Evolutionary conservation across 768 basidiomycete genomes (phyloP), one percentile per base, ranked within the genome.

Genomic region (Mycena kentingensis): DNA sequence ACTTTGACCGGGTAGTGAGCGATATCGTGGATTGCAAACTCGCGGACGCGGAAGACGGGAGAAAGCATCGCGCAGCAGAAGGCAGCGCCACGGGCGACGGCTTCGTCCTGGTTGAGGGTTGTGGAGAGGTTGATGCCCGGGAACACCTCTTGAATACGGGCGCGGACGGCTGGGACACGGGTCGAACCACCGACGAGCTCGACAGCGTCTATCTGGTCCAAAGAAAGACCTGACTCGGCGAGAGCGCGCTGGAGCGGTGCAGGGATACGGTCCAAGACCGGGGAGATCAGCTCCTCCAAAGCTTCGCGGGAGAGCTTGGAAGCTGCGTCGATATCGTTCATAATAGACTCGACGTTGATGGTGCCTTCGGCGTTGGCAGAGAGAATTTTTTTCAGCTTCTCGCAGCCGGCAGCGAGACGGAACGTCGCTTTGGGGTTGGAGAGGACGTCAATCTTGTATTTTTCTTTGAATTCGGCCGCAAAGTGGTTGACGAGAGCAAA

Each of bases 21-120:
- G 72, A 91, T 84, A 70, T 99, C 97, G 67, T 85, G 82, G 54
- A 93, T 76, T 65, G 83, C 77, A 79, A 99, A 99, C 57, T 98
- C 95, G 60, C 94, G 89, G 28, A 98, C 96, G 59, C 93, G 90
- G 90, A 98, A 99, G 46, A 94, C 87, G 62, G 97, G 97, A 27
- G 94, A 97, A 60, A 97, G 87, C 78, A 93, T 93, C 25, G 97
- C 96, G 67, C 96, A 98, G 31, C 93, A 85, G 70, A 99, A 97
- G 49, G 97, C 98, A 45, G 94, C 90, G 35, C 96, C 97, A 38
- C 96, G 91, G 8, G 93, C 93, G 62, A 94, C 80, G 54, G 97
- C 95, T 76, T 98, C 97, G 61, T 98, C 97, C 75, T 95, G 93
- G 79, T 98, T 99, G 67, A 96, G 85, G 27, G 97, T 98, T 61